Percentiles rank a stretch among this genome's conserved stretches.
phyloP scores from a whole-genome alignment of 2,329 filamentous ascomycete species.

The Diaporthe sp. region DNA sequence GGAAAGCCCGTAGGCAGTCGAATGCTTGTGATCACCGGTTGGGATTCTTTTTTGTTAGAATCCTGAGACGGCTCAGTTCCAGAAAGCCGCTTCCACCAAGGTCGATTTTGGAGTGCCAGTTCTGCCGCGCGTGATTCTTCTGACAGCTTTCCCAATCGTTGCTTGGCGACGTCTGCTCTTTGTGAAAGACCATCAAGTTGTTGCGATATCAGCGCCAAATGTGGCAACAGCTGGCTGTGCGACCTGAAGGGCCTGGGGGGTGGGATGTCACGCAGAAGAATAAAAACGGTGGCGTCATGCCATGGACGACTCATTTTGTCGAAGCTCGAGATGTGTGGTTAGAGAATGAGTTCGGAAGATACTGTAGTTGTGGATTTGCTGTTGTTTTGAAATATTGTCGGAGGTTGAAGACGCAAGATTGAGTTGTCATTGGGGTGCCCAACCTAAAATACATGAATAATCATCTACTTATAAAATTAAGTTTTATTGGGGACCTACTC shows the following conservation, averaged over 20 bases:
- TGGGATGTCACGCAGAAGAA: neutral
- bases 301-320: neutral
- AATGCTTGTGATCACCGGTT: neutral
- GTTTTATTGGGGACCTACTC: neutral
- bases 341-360: neutral
- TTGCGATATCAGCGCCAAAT: neutral
- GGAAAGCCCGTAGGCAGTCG: neutral
- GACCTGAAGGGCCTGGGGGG: neutral
- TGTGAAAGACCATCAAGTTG: neutral
- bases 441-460: too few species aligned
- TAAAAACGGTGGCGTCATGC: too few species aligned
- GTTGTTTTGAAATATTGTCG: too few species aligned
- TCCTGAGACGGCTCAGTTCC: too few species aligned
- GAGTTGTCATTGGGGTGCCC: too few species aligned
- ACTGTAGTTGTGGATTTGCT: neutral
- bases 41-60: neutral
- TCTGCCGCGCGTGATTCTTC: neutral
- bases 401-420: too few species aligned
- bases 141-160: neutral
- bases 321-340: neutral
- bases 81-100: neutral
- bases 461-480: too few species aligned
- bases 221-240: too few species aligned
- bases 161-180: neutral
- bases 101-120: neutral